Percentiles rank a stretch among this genome's conserved stretches.
Conservation (phyloP, 192 early-diverging fungal genomes). For the Mortierella hygrophila region DNA sequence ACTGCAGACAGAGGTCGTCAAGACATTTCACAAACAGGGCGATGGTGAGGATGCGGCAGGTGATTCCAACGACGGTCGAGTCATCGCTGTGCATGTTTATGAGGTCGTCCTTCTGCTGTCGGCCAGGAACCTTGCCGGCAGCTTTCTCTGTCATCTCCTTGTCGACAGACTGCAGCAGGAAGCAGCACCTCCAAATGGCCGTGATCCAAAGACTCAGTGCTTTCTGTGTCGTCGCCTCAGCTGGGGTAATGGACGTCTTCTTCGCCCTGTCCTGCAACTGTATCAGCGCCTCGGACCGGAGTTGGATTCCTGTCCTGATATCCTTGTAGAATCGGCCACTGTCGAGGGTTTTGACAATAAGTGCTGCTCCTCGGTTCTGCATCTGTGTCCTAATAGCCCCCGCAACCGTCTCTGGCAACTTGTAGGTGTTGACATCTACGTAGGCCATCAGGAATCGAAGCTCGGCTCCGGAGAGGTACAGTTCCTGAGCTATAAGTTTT, state of each 20-base stretch:
- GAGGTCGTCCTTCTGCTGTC: conserved; percentile 31
- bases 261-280: conserved; percentile 35
- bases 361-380: conserved; percentile 20
- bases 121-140: neutral
- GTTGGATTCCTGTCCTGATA: conserved; percentile 28
- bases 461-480: conserved; percentile 58
- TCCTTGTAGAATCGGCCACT: conserved; percentile 52
- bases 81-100: conserved; percentile 49
- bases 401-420: conserved; percentile 28
- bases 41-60: conserved; percentile 36
- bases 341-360: conserved; percentile 33
- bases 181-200: conserved; percentile 49
- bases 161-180: conserved; percentile 44
- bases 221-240: conserved; percentile 34
- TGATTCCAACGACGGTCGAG: conserved; percentile 40
- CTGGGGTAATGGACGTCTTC: conserved; percentile 15
- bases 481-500: neutral
- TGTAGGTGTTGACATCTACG: conserved; percentile 49
- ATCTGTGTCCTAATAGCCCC: conserved; percentile 27
- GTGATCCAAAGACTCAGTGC: conserved; percentile 48
- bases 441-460: conserved; percentile 47
- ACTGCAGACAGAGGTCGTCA: conserved; percentile 41
- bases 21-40: conserved; percentile 40
- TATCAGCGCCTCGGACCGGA: conserved; percentile 24
- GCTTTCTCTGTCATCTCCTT: conserved; percentile 25